phyloP scores from a whole-genome alignment of 345 rosid genomes.

The Ceriops decandra region DNA sequence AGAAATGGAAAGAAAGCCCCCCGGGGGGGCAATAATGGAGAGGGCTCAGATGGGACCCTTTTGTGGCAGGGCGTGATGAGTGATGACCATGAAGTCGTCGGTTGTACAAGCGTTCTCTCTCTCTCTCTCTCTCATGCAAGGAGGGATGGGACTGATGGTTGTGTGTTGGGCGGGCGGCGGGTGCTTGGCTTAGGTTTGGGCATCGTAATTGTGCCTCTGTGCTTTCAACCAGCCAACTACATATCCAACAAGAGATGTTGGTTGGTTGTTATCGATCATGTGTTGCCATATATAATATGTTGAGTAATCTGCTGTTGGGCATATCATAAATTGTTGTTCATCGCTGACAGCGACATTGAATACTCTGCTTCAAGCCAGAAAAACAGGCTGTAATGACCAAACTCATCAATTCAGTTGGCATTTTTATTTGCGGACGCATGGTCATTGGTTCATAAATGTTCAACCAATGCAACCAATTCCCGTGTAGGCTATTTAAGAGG shows the following conservation, averaged over 20 bases:
- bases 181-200: too few relatives aligned
- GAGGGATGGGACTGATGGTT: too few relatives aligned
- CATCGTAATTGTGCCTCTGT: too few relatives aligned
- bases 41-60: constrained; percentile 45
- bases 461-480: constrained; percentile 6
- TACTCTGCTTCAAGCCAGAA: background rate
- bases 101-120: constrained; percentile 40
- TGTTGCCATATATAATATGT: too few relatives aligned
- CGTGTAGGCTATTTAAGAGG: constrained; percentile 8
- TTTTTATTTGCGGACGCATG: background rate
- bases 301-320: background rate
- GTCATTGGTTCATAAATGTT: constrained; percentile 1
- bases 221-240: too few relatives aligned
- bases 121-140: background rate
- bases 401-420: background rate
- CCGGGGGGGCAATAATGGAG: constrained; percentile 56
- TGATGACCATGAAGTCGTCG: constrained; percentile 99
- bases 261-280: too few relatives aligned
- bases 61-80: constrained; percentile 90
- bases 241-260: too few relatives aligned
- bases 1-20: constrained; percentile 14
- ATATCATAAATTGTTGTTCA: background rate
- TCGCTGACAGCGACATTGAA: background rate
- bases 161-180: too few relatives aligned
- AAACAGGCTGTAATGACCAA: background rate